phyloP scores from a whole-genome alignment of 257 asterid species.

The Leonotis leonurus region DNA sequence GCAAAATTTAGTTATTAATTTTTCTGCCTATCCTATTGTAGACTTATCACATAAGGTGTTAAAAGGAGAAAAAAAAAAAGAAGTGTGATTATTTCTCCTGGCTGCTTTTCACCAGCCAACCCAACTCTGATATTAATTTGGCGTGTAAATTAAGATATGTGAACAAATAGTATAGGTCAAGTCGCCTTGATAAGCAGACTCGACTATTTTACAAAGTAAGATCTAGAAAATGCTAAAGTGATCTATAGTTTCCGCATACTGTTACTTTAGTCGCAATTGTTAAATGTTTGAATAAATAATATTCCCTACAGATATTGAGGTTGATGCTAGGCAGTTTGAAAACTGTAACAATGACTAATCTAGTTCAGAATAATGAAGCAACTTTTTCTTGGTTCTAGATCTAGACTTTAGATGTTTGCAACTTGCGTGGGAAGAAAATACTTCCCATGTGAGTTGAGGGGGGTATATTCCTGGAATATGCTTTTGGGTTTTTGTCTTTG shows the following conservation, averaged over 20 bases:
- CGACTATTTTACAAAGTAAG: too few relatives aligned
- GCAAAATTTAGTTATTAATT: background rate
- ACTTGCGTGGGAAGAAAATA: too few relatives aligned
- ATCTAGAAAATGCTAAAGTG: too few relatives aligned
- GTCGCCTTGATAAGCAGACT: slow-evolving; percentile 14
- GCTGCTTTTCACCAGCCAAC: background rate
- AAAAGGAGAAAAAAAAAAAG: background rate
- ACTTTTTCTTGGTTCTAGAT: too few relatives aligned
- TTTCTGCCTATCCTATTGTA: background rate
- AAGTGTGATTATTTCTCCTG: background rate
- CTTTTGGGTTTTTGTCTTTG: background rate
- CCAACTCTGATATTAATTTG: background rate
- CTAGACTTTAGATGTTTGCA: too few relatives aligned
- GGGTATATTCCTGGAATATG: slow-evolving; percentile 5
- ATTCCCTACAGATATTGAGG: background rate
- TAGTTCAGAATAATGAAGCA: background rate
- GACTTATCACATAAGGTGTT: background rate
- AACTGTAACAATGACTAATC: background rate
- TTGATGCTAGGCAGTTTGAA: background rate
- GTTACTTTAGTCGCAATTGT: too few relatives aligned
- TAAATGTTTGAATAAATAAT: background rate
- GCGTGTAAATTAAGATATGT: background rate
- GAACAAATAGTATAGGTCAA: background rate
- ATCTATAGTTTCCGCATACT: background rate
- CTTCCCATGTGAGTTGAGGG: slow-evolving; percentile 5